Evolutionary conservation across 345 rosid genomes (phyloP).

Genomic region (Rubroshorea leprosula): DNA sequence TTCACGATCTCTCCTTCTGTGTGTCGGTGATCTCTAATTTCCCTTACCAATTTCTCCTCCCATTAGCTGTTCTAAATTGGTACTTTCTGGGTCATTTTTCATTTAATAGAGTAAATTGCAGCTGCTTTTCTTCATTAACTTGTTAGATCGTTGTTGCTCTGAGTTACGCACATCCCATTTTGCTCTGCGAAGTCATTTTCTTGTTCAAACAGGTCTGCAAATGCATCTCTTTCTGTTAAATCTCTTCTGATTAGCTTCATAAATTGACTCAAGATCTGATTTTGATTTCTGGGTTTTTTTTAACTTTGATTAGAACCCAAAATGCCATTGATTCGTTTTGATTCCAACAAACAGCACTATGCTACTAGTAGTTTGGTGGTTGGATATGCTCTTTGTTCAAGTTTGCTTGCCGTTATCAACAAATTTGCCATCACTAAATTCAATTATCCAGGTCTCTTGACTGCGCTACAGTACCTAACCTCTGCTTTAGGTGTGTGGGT

Average conservation of each 20-base stretch:
- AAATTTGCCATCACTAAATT: slow-evolving; percentile 88
- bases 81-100: not conserved
- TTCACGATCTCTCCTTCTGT: too few relatives aligned
- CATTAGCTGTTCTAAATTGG: too few relatives aligned
- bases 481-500: slow-evolving; percentile 80
- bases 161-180: not conserved
- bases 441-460: slow-evolving; percentile 83
- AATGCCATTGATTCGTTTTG: slow-evolving; percentile 42
- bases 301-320: not conserved
- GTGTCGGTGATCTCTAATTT: too few relatives aligned
- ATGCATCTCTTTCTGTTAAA: too few relatives aligned
- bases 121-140: not conserved
- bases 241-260: not conserved
- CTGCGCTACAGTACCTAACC: slow-evolving; percentile 82
- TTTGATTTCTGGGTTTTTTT: not conserved
- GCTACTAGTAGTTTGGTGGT: slow-evolving; percentile 77
- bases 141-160: not conserved
- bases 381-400: slow-evolving; percentile 96
- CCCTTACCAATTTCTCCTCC: too few relatives aligned
- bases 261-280: not conserved
- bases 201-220: not conserved
- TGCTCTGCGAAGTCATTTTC: not conserved
- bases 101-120: not conserved
- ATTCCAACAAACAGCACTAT: slow-evolving; percentile 37
- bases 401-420: slow-evolving; percentile 95